Conservation (phyloP, 768 basidiomycete genomes). For the Rhodotorula sphaerocarpa region DNA sequence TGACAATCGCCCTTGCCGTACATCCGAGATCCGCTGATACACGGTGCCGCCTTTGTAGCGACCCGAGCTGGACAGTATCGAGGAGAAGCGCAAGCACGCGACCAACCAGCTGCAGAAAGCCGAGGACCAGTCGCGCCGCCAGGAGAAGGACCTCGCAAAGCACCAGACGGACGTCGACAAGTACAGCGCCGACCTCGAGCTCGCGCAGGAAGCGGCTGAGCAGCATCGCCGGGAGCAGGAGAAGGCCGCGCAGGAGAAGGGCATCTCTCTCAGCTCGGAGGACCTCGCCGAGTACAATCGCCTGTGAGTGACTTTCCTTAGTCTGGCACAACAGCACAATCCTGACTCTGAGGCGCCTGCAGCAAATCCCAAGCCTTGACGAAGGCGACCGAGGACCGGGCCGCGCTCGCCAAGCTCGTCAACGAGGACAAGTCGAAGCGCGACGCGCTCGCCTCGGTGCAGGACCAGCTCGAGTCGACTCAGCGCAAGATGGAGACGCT, state of each 20-base stretch:
- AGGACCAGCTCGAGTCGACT: constrained; percentile 62
- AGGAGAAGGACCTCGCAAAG: constrained; percentile 51
- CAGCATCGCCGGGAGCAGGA: constrained; percentile 73
- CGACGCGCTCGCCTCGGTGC: constrained; percentile 58
- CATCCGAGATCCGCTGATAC: neutral
- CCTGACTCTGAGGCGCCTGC: neutral
- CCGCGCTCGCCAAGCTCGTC: constrained; percentile 66
- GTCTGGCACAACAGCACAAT: no score
- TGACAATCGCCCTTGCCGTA: neutral
- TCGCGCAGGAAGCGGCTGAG: constrained; percentile 61
- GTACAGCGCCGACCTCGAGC: constrained; percentile 59
- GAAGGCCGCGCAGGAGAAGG: constrained; percentile 58
- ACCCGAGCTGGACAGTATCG: constrained; percentile 72
- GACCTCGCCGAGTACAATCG: constrained; percentile 78
- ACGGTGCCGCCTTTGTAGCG: constrained; percentile 48
- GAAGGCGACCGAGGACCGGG: constrained; percentile 76
- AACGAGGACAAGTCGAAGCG: constrained; percentile 71
- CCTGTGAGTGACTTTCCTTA: constrained; percentile 56
- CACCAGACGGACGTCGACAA: constrained; percentile 42
- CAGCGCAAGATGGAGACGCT: constrained; percentile 53
- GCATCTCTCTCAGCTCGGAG: constrained; percentile 69
- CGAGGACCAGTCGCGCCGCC: constrained; percentile 55
- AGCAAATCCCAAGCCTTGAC: constrained; percentile 74
- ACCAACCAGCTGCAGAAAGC: constrained; percentile 69
- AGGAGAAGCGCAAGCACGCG: constrained; percentile 81